Percentiles rank a stretch among this genome's conserved stretches.
phyloP scores from a whole-genome alignment of 2,329 filamentous ascomycete species.

The Thielaviopsis populi region DNA sequence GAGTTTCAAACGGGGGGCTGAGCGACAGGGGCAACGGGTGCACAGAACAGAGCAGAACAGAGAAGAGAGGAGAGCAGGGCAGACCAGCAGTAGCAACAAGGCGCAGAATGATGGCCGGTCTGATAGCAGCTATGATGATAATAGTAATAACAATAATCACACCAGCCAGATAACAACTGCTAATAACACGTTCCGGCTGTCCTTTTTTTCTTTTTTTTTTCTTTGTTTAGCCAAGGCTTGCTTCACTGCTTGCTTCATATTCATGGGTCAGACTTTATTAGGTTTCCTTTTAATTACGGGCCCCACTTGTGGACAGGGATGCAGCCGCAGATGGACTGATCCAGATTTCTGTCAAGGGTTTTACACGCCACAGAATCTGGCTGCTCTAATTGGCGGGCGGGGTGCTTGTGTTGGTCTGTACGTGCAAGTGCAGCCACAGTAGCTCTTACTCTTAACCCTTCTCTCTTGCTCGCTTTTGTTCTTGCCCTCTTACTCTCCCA shows the following conservation, averaged over 20 bases:
- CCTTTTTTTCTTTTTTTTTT: neutral
- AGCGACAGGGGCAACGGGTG: constrained; percentile 12
- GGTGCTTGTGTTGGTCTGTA: too few species aligned
- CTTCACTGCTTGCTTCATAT: neutral
- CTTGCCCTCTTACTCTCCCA: neutral
- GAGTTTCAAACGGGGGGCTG: constrained; percentile 16
- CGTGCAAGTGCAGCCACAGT: too few species aligned
- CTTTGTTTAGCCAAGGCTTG: neutral
- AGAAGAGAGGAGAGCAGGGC: constrained; percentile 7
- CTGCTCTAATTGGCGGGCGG: too few species aligned
- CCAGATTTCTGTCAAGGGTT: neutral
- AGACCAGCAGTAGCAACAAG: too few species aligned
- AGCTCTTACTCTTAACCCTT: too few species aligned
- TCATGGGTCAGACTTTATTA: neutral
- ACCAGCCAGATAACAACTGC: neutral
- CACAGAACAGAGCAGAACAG: neutral
- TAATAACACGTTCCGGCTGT: too few species aligned
- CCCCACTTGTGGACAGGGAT: neutral
- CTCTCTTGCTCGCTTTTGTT: neutral
- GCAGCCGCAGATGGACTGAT: neutral
- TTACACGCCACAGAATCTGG: neutral
- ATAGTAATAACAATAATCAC: neutral
- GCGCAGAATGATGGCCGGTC: too few species aligned
- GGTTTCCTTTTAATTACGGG: constrained; percentile 3
- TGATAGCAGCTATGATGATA: too few species aligned